phyloP scores from a whole-genome alignment of 768 basidiomycete genomes.

The Leccinum subgranulosum region DNA sequence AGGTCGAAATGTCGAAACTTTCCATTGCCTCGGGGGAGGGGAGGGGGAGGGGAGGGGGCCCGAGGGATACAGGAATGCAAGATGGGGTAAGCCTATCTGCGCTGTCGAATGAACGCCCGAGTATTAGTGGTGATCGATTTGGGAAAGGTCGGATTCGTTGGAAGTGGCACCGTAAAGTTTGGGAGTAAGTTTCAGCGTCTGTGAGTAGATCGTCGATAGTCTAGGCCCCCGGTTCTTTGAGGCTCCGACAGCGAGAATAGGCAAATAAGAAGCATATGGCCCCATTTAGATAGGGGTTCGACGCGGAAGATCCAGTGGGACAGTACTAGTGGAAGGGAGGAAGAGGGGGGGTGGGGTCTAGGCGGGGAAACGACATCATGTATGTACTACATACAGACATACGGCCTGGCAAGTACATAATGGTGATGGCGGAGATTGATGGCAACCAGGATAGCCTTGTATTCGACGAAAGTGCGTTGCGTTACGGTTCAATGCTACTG shows the following conservation, averaged over 20 bases:
- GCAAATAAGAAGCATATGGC: not conserved
- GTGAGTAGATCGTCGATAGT: not conserved
- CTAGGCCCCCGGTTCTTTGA: not conserved
- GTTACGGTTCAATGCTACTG: not conserved
- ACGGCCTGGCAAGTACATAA: not conserved
- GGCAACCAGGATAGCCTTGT: not conserved
- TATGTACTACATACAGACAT: not conserved
- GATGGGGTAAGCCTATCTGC: not conserved
- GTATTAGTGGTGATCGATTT: not conserved
- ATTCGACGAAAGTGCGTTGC: not conserved
- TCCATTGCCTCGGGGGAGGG: not conserved
- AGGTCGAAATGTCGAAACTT: not conserved
- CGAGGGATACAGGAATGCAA: not conserved
- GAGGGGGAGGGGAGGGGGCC: not conserved
- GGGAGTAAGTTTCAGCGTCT: not conserved
- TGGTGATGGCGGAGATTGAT: not conserved
- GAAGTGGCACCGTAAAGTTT: not conserved
- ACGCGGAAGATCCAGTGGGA: not conserved
- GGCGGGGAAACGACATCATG: not conserved
- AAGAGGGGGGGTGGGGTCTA: not conserved
- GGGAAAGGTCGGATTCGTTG: not conserved
- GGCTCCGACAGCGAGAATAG: not conserved
- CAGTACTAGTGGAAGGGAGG: not conserved
- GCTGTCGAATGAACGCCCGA: not conserved
- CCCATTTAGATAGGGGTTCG: not conserved